A percentile compares a stretch with the other conserved stretches of the same genome.
phyloP scores from a whole-genome alignment of 164 flowering plant genomes.

The Vitis labrusca region DNA sequence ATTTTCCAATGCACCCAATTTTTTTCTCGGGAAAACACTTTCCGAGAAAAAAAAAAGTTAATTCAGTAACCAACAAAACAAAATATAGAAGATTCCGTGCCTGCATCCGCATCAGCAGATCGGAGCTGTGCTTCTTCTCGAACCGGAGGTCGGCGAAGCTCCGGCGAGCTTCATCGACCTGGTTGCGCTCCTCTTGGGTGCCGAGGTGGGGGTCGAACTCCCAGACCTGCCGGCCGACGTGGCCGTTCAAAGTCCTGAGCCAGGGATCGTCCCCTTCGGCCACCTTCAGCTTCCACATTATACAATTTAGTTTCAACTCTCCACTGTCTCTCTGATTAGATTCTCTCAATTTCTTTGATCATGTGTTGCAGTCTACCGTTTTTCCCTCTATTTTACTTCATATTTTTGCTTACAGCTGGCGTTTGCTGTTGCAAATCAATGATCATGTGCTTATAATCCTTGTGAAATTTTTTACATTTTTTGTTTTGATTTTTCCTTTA shows the following conservation, averaged over 20 bases:
- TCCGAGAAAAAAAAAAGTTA: too few species aligned
- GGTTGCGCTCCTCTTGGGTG: constrained; percentile 11
- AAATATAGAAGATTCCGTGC: background rate
- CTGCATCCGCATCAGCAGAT: constrained; percentile 30
- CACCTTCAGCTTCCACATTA: constrained; percentile 30
- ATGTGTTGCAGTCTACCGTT: too few species aligned
- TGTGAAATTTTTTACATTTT: too few species aligned
- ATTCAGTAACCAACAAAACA: background rate
- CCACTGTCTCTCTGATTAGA: background rate
- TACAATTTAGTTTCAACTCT: background rate
- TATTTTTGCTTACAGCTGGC: too few species aligned
- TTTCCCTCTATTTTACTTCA: too few species aligned
- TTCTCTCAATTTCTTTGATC: constrained; percentile 8
- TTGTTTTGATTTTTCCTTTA: too few species aligned
- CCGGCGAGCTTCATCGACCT: constrained; percentile 19
- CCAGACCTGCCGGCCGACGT: constrained; percentile 28
- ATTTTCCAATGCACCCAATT: too few species aligned
- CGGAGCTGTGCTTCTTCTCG: constrained; percentile 19
- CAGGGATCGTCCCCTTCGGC: constrained; percentile 2
- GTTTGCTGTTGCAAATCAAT: too few species aligned
- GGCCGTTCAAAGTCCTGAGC: constrained; percentile 17
- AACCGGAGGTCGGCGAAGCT: constrained; percentile 6
- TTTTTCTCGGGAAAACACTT: too few species aligned
- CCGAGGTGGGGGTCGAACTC: constrained; percentile 18
- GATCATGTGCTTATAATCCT: too few species aligned